Base-by-base conservation (phyloP, 768 basidiomycete species). In the Lepiota brunneoincarnata region DNA sequence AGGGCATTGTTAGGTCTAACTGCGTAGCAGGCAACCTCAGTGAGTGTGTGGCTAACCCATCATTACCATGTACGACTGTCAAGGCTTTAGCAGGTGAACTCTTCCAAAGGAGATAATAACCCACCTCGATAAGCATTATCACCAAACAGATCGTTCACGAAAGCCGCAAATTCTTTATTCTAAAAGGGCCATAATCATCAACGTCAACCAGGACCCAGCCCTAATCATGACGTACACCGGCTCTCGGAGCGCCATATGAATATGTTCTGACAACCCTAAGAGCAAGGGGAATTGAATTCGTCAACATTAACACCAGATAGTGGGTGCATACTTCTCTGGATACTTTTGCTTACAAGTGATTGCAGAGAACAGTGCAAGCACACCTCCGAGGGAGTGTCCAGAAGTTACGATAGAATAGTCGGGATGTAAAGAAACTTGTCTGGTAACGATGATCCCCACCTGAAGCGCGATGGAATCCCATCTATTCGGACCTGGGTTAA, bases 301-400 rank as follows among this genome's bases (percentile, higher is more conserved):
- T 45, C n/a, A 37, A 35, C 11, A 28, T 38, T 39, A 14, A 10
- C 17, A 1, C 23, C 31, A 40, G 6, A 21, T 38, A 39, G 38
- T 31, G 47, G 28, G 11, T 7, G 66, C 69, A 24, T 63, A 72
- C 69, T 41, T 63, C 18, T 67, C 67, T 1, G 70, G 67, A 57
- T 79, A 76, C 40, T 75, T 72, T 43, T 72, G 67, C 49, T 72
- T 70, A 17, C 82, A 52, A 2, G 74, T 66, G 12, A 82, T 66
- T 2, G 78, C 77, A 1, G 75, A 78, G 1, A 83, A 64, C 2
- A 76, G 69, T 1, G 82, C 73, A 4, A 84, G 62, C 0, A 80
- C 68, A 6, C 80, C 82, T 9, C 82, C 82, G 9, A 82, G 64
- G 1, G 81, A 83, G 59, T 84, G 82, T 0, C 82, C 82, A 4